Base-by-base conservation (phyloP, 805 yeast species). In the Nematodospora valgi region DNA sequence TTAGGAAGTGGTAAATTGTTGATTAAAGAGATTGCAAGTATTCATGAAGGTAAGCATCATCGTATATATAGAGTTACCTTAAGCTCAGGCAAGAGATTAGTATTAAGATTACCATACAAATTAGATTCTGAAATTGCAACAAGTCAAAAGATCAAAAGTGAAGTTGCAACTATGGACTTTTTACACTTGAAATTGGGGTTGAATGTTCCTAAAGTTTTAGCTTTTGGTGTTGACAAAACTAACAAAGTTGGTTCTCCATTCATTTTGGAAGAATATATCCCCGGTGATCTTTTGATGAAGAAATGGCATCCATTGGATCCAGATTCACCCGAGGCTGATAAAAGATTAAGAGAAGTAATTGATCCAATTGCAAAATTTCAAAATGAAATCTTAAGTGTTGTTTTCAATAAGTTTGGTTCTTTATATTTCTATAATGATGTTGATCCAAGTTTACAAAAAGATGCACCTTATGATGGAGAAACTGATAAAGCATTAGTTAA, bases 1-100 rank as follows among this genome's bases (percentile, higher is more conserved):
- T 79, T 26, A 82, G 84, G 7, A 55, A 63, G 0, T 45, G 65
- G 59, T 19, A 63, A 63, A 17, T 30, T 78, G 21, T 58, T 68
- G 34, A 69, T 87, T 46, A 80, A 78, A 49, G 79, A 89, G 31
- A 78, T 91, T 54, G 76, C 86, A 40, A 82, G 94, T 36, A 73
- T 87, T 41, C 95, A 86, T 53, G 98, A 91, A 59, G 98, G 98
- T 36, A 87, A 86, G 62, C 96, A 87, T 56, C 91, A 91, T 64
- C 75, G 96, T 54, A 68, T 91, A 40, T 91, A 89, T 62, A 79
- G 82, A 54, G 64, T 88, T 24, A 75, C 76, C 14, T 66, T 88
- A 37, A 74, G 74, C 44, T 73, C 77, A 34, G 80, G 65, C 2
- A 81, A 76, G 46, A 64, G 74, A 7, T 79, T 82, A 45, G 75